Percentiles rank a stretch among this genome's conserved stretches.
Evolutionary conservation across 2,329 filamentous ascomycete genomes (phyloP).

Genomic region (Trichothecium roseum): DNA sequence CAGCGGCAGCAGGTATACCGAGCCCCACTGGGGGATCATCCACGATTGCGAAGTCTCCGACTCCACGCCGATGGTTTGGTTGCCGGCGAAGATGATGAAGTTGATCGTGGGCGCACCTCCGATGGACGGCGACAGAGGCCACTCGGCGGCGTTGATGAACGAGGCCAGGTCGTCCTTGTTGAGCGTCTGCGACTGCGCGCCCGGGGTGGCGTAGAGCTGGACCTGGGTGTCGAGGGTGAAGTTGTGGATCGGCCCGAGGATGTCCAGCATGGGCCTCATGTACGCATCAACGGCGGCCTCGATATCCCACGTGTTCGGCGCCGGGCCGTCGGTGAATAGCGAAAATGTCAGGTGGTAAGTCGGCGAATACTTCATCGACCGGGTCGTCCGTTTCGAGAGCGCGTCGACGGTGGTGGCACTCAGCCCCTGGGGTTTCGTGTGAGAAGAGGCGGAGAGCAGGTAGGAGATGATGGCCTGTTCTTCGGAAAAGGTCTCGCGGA

Average conservation of each 20-base stretch:
- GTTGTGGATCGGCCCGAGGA: slow-evolving; percentile 76
- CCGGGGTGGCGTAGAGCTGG: slow-evolving; percentile 75
- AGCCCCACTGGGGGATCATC: slow-evolving; percentile 94
- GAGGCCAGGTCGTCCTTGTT: slow-evolving; percentile 80
- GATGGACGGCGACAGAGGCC: slow-evolving; percentile 91
- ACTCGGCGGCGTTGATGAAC: slow-evolving; percentile 96
- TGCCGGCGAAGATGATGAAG: slow-evolving; percentile 84
- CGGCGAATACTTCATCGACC: slow-evolving; percentile 82
- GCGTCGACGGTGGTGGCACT: slow-evolving; percentile 42
- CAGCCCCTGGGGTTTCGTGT: slow-evolving; percentile 36
- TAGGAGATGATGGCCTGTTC: slow-evolving; percentile 80
- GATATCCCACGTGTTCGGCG: slow-evolving; percentile 85
- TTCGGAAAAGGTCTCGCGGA: slow-evolving; percentile 72
- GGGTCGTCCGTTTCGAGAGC: slow-evolving; percentile 61
- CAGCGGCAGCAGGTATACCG: slow-evolving; percentile 48
- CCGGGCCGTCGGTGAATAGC: slow-evolving; percentile 70
- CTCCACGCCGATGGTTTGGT: slow-evolving; percentile 54
- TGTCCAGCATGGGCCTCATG: slow-evolving; percentile 69
- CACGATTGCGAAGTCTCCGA: slow-evolving; percentile 52
- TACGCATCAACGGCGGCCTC: slow-evolving; percentile 72
- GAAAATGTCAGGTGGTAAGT: slow-evolving; percentile 96
- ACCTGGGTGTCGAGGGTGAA: slow-evolving; percentile 96
- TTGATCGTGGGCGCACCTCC: slow-evolving; percentile 90
- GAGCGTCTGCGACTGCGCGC: slow-evolving; percentile 54
- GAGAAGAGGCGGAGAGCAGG: slow-evolving; percentile 51